These are phyloP conservation scores for Sechiopsis laciniata DNA, from an alignment of 306 rosid genomes.

Conservation along the genomic window DNA sequence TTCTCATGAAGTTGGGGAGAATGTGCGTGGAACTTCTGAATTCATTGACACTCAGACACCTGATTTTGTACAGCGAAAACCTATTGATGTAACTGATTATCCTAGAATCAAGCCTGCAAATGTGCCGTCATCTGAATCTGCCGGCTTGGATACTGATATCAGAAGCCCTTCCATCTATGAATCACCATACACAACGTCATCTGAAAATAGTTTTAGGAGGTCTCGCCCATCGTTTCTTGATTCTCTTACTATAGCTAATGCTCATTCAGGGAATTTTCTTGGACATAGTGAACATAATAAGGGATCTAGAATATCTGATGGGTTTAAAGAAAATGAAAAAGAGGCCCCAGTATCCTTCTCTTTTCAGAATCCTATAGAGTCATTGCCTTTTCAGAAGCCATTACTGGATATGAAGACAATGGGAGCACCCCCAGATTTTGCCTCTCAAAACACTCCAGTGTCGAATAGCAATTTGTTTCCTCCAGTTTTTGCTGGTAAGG, in stretches of 20 bases:
- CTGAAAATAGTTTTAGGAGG: conserved; percentile 58
- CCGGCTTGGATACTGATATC: conserved; percentile 33
- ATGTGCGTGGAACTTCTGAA: conserved; percentile 30
- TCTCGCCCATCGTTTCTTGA: conserved; percentile 90
- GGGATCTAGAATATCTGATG: conserved; percentile 37
- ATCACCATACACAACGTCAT: conserved; percentile 33
- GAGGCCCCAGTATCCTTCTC: conserved; percentile 36
- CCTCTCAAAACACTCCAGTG: conserved; percentile 33
- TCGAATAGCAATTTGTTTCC: conserved; percentile 32
- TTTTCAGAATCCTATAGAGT: conserved; percentile 42
- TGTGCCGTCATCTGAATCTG: conserved; percentile 39
- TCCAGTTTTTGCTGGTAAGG: conserved; percentile 30
- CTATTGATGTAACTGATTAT: conserved; percentile 31
- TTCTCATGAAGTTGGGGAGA: conserved; percentile 37
- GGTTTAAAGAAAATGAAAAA: conserved; percentile 36
- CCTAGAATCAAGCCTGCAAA: conserved; percentile 32
- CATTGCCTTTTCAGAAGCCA: conserved; percentile 39
- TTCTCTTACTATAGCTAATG: conserved; percentile 52
- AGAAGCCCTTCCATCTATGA: conserved; percentile 37
- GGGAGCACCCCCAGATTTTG: conserved; percentile 34
- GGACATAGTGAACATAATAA: conserved; percentile 35
- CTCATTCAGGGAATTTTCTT: conserved; percentile 46
- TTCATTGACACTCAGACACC: conserved; percentile 34
- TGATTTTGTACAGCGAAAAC: conserved; percentile 34
- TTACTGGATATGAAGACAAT: conserved; percentile 37